These are phyloP conservation scores for Leucocoprinus sp. DNA, from an alignment of 768 basidiomycete genomes.

Conservation along the genomic window DNA sequence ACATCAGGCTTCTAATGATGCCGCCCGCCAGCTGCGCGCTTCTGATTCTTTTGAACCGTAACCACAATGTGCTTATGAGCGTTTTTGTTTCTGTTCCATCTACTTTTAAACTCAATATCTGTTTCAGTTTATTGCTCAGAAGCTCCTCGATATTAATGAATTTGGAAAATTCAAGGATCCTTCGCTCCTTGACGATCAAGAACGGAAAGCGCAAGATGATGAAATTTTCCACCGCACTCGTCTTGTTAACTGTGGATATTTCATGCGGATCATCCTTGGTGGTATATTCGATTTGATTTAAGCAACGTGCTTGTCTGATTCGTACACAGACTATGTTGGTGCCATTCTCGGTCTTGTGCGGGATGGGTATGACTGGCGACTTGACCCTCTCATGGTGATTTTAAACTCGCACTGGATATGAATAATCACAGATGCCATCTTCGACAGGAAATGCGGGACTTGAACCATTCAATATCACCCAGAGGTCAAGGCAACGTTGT, in stretches of 20 bases:
- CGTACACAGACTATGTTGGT: constrained; percentile 55
- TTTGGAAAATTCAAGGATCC: constrained; percentile 31
- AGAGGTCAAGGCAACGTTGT: constrained; percentile 70
- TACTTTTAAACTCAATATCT: constrained; percentile 7
- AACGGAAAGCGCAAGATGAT: constrained; percentile 47
- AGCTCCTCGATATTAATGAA: constrained; percentile 65
- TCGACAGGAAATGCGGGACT: constrained; percentile 40
- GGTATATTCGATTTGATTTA: constrained; percentile 21
- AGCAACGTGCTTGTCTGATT: background rate
- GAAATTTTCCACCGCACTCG: constrained; percentile 72
- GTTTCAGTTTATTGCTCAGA: constrained; percentile 59
- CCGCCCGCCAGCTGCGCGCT: constrained; percentile 65
- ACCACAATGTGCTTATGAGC: constrained; percentile 54
- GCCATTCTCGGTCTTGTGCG: constrained; percentile 63
- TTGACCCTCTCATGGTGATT: constrained; percentile 56
- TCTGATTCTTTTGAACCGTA: constrained; percentile 59
- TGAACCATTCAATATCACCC: constrained; percentile 43
- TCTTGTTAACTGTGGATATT: constrained; percentile 65
- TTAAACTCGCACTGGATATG: background rate
- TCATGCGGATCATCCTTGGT: constrained; percentile 61
- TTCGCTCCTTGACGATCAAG: constrained; percentile 17
- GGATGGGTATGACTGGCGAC: constrained; percentile 56
- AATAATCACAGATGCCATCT: background rate
- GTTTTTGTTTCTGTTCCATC: background rate
- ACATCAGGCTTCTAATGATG: constrained; percentile 57